Conservation (phyloP, 441 rosid species). For the Bocquillonia castaneifolia region DNA sequence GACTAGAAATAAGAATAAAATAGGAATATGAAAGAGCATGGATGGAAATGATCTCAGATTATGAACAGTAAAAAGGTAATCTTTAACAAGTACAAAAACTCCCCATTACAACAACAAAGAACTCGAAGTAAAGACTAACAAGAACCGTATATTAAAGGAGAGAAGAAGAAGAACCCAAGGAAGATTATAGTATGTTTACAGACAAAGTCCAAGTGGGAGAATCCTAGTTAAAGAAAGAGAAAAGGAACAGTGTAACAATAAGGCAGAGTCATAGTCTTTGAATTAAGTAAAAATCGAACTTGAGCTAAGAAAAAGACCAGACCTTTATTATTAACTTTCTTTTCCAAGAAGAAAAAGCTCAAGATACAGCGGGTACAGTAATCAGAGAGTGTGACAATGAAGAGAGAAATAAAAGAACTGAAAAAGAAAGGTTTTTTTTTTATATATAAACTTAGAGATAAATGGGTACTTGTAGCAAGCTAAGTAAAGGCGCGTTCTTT, state of each 20-base stretch:
- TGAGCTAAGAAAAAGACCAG: slow-evolving; percentile 35
- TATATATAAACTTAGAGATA: not conserved
- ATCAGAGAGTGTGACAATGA: slow-evolving; percentile 19
- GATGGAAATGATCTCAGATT: not conserved
- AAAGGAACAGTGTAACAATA: not conserved
- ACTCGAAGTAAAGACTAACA: not conserved
- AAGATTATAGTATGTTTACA: not conserved
- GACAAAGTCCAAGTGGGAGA: slow-evolving; percentile 11
- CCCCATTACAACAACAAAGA: not conserved
- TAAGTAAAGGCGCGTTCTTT: slow-evolving; percentile 17
- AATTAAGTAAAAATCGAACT: slow-evolving; percentile 19
- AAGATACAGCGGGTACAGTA: slow-evolving; percentile 9
- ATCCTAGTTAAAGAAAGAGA: slow-evolving; percentile 9
- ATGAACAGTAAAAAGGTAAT: not conserved
- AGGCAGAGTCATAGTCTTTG: not conserved
- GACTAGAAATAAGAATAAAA: not conserved
- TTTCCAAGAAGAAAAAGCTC: slow-evolving; percentile 34
- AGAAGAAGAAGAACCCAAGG: not conserved
- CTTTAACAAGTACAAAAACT: not conserved
- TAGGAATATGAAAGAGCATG: not conserved
- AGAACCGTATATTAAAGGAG: not conserved
- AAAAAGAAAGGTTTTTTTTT: not conserved
- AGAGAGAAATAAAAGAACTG: not conserved
- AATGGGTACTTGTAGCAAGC: not conserved
- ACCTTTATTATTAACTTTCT: slow-evolving; percentile 38